Percentiles rank a stretch among this genome's conserved stretches.
Conservation (phyloP, 208 protist species). For the Herpetomonas samuelpessoai region DNA sequence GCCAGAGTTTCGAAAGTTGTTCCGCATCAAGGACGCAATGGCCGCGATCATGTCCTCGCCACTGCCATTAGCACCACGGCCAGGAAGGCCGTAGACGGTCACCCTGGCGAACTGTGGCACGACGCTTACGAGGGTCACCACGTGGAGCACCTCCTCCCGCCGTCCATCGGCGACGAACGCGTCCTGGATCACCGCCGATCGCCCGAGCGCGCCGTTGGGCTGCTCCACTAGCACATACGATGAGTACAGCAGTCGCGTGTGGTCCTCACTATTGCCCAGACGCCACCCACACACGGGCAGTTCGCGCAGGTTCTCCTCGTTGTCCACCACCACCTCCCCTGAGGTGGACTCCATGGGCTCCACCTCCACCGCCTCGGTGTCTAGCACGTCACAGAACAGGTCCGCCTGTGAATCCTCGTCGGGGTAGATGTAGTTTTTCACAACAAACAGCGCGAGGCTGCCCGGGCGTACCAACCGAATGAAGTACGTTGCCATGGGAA, state of each 20-base stretch:
- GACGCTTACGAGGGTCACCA: constrained; percentile 40
- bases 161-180: constrained; percentile 29
- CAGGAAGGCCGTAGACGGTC: constrained; percentile 42
- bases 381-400: constrained; percentile 73
- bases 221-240: constrained; percentile 55
- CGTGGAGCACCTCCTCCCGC: constrained; percentile 68
- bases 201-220: constrained; percentile 11
- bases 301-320: constrained; percentile 28
- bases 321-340: constrained; percentile 44
- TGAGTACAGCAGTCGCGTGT: constrained; percentile 58
- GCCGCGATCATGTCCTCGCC: constrained; percentile 28
- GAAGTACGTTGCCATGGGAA: constrained; percentile 52
- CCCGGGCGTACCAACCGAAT: constrained; percentile 46
- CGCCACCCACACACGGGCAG: constrained; percentile 72
- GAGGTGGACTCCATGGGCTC: constrained; percentile 46
- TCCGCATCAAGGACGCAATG: constrained; percentile 59
- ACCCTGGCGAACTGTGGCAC: constrained; percentile 49
- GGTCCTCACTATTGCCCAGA: constrained; percentile 55
- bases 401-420: constrained; percentile 62
- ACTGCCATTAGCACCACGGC: no score
- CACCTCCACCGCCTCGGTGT: constrained; percentile 66
- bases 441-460: constrained; percentile 57
- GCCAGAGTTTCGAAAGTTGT: constrained; percentile 35
- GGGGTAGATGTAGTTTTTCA: constrained; percentile 54
- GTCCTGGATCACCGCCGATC: constrained; percentile 53